Percentiles rank a stretch among this genome's conserved stretches.
Evolutionary conservation across 371 early-diverging fungal species (phyloP).

Genomic region (Amoeboaphelidium protococcarum): DNA sequence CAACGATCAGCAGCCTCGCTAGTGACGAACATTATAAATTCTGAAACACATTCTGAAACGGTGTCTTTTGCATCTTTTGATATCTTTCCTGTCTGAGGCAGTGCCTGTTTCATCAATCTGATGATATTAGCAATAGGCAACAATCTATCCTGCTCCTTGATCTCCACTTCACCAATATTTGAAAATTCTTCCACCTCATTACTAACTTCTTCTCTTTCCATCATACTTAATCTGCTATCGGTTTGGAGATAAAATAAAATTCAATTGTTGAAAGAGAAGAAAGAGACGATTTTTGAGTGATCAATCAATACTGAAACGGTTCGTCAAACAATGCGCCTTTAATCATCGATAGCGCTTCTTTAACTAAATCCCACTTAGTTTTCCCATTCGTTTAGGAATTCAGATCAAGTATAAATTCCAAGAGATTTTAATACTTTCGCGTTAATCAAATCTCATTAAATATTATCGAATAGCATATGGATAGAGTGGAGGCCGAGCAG

Average conservation of each 20-base stretch:
- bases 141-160: constrained; percentile 86
- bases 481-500: background rate
- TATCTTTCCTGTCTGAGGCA: constrained; percentile 95
- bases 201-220: background rate
- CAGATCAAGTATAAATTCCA: no score
- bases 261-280: background rate
- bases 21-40: constrained; percentile 97
- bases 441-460: no score
- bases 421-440: no score
- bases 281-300: background rate
- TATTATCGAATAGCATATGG: no score
- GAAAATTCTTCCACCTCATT: no score
- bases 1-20: constrained; percentile 93
- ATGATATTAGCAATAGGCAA: constrained; percentile 89
- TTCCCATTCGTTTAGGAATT: no score
- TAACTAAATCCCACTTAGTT: no score
- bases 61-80: constrained; percentile 97
- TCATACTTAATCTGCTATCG: background rate
- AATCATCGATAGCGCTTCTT: no score
- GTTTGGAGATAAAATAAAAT: background rate
- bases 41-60: constrained; percentile 95
- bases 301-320: background rate
- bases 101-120: constrained; percentile 92
- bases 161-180: constrained; percentile 18
- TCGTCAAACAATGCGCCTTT: background rate